A percentile compares a stretch with the other conserved stretches of the same genome.
Evolutionary conservation across 345 rosid genomes (phyloP).

Genomic region (Pugionium dolabratum): DNA sequence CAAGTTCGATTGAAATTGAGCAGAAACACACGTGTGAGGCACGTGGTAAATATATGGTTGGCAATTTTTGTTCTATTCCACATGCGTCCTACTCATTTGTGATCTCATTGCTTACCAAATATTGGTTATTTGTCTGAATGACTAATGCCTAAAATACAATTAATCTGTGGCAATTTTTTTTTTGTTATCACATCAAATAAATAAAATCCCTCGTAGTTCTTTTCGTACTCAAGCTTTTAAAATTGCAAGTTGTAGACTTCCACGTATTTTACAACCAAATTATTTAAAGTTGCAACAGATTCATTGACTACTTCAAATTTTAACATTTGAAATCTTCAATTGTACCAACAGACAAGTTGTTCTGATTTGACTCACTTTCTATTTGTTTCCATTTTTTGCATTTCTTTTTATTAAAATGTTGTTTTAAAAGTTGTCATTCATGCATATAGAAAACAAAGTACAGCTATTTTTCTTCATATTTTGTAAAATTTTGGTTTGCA

Average conservation of each 20-base stretch:
- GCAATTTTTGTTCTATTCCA: background rate
- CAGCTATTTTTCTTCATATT: no score
- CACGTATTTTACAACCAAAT: background rate
- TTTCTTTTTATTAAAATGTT: background rate
- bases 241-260: background rate
- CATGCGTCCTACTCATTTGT: constrained; percentile 19
- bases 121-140: constrained; percentile 14
- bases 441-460: background rate
- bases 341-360: background rate
- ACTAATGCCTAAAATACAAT: background rate
- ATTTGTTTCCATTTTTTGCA: background rate
- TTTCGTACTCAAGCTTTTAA: background rate
- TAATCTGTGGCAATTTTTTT: background rate
- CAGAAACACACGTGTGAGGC: constrained; percentile 16
- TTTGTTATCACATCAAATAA: no score
- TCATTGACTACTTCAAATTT: background rate
- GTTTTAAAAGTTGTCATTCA: constrained; percentile 6
- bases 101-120: constrained; percentile 37
- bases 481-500: no score
- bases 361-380: background rate
- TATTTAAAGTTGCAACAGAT: background rate
- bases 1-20: background rate
- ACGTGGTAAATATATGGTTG: background rate
- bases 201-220: background rate
- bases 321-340: background rate